A percentile compares a stretch with the other conserved stretches of the same genome.
These are phyloP conservation scores for Eucalyptus cloeziana DNA, from an alignment of 345 rosid genomes.

Conservation along the genomic window DNA sequence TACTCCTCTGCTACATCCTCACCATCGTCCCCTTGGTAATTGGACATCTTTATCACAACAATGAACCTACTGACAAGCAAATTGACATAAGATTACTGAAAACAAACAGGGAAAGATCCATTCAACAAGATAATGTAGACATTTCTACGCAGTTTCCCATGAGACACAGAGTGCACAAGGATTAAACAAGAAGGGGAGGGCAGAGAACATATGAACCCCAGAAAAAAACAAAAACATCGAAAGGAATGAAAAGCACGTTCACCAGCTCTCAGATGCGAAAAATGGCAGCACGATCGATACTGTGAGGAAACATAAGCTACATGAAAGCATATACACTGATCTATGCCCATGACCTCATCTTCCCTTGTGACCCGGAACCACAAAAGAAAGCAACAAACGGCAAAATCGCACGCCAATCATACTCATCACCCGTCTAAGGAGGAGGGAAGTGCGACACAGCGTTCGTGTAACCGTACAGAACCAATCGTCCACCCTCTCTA, in stretches of 20 bases:
- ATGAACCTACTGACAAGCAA: not conserved
- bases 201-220: not conserved
- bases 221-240: not conserved
- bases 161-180: not conserved
- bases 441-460: not conserved
- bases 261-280: not conserved
- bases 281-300: not conserved
- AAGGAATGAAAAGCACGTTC: not conserved
- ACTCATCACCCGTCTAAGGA: not conserved
- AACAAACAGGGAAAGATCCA: not conserved
- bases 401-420: not conserved
- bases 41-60: slow-evolving; percentile 25
- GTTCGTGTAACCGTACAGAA: not conserved
- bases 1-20: slow-evolving; percentile 58
- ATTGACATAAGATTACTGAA: not conserved
- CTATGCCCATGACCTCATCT: not conserved
- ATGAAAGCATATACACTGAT: not conserved
- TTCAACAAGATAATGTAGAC: not conserved
- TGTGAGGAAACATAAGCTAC: not conserved
- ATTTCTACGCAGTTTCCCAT: not conserved
- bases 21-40: slow-evolving; percentile 42
- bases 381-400: not conserved
- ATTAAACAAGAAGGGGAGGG: not conserved
- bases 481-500: not conserved
- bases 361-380: not conserved